Evolutionary conservation across 2,329 filamentous ascomycete genomes (phyloP).

Genomic region (Plectosphaerella sp.): DNA sequence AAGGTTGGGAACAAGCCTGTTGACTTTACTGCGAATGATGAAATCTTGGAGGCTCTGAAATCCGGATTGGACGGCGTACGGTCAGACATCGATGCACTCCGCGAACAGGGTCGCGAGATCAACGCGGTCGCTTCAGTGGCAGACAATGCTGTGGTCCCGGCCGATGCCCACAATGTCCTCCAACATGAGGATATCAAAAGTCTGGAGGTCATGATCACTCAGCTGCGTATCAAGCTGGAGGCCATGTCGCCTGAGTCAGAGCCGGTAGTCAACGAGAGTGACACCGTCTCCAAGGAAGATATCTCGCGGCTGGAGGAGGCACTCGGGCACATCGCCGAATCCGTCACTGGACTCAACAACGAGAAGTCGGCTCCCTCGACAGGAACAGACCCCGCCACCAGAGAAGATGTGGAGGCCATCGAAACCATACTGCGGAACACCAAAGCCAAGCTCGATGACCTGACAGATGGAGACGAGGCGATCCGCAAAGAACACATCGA

Average conservation of each 20-base stretch:
- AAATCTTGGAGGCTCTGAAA: constrained; percentile 84
- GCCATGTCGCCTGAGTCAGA: constrained; percentile 53
- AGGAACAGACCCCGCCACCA: constrained; percentile 51
- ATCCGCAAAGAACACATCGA: constrained; percentile 64
- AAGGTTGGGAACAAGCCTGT: constrained; percentile 71
- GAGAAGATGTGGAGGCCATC: constrained; percentile 85
- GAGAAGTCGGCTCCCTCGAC: constrained; percentile 12
- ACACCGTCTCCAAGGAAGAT: constrained; percentile 38
- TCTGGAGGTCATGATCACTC: constrained; percentile 76
- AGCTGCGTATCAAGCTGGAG: constrained; percentile 82
- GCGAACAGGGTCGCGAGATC: constrained; percentile 47
- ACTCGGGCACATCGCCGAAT: constrained; percentile 37
- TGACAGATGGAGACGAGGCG: constrained; percentile 66
- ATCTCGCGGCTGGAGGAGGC: constrained; percentile 51
- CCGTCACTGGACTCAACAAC: constrained; percentile 31
- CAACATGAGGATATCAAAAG: constrained; percentile 76
- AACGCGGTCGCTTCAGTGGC: constrained; percentile 49
- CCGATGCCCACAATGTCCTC: constrained; percentile 49
- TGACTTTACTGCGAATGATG: constrained; percentile 80
- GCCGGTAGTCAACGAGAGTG: constrained; percentile 11
- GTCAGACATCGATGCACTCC: constrained; percentile 73
- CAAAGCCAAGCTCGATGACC: constrained; percentile 80
- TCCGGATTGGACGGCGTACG: constrained; percentile 73
- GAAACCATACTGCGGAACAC: constrained; percentile 88
- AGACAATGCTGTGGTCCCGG: constrained; percentile 44